A percentile compares a stretch with the other conserved stretches of the same genome.
These are phyloP conservation scores for Gremmenia infestans DNA, from an alignment of 2,329 filamentous ascomycete species.

Conservation along the genomic window DNA sequence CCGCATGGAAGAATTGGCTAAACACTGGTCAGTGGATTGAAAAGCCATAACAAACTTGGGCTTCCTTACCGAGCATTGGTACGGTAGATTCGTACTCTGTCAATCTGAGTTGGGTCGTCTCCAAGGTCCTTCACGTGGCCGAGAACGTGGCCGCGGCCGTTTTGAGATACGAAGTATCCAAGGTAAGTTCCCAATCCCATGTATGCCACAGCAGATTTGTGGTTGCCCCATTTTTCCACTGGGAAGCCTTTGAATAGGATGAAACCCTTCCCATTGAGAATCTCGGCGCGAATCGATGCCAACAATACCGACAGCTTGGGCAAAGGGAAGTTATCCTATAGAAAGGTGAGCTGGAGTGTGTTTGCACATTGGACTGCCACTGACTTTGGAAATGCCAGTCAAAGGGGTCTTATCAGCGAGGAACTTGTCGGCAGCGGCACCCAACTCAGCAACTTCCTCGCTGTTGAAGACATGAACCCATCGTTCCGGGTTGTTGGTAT, in stretches of 20 bases:
- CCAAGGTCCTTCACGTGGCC: slow-evolving; percentile 88
- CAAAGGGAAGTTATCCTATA: slow-evolving; percentile 52
- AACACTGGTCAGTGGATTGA: neutral
- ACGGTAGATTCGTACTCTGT: slow-evolving; percentile 84
- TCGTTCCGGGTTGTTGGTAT: slow-evolving; percentile 32
- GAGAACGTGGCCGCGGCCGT: slow-evolving; percentile 77
- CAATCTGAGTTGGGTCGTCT: slow-evolving; percentile 74
- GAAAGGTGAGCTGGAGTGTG: slow-evolving; percentile 2
- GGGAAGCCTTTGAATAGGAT: slow-evolving; percentile 85
- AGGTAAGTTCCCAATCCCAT: slow-evolving; percentile 84
- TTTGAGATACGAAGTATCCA: slow-evolving; percentile 84
- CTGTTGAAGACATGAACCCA: slow-evolving; percentile 69
- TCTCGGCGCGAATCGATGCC: slow-evolving; percentile 52
- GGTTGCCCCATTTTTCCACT: slow-evolving; percentile 66
- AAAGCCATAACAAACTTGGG: neutral
- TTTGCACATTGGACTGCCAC: neutral
- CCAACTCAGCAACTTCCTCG: slow-evolving; percentile 64
- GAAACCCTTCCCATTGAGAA: slow-evolving; percentile 84
- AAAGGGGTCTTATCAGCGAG: slow-evolving; percentile 59
- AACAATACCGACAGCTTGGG: slow-evolving; percentile 51
- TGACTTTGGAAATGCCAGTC: slow-evolving; percentile 63
- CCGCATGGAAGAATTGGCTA: slow-evolving; percentile 79
- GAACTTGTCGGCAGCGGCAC: slow-evolving; percentile 62
- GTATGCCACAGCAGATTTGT: slow-evolving; percentile 82
- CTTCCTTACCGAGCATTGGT: slow-evolving; percentile 62